Evolutionary conservation across 2,329 filamentous ascomycete species (phyloP).

Genomic region (Sporothrix brunneoviolacea): DNA sequence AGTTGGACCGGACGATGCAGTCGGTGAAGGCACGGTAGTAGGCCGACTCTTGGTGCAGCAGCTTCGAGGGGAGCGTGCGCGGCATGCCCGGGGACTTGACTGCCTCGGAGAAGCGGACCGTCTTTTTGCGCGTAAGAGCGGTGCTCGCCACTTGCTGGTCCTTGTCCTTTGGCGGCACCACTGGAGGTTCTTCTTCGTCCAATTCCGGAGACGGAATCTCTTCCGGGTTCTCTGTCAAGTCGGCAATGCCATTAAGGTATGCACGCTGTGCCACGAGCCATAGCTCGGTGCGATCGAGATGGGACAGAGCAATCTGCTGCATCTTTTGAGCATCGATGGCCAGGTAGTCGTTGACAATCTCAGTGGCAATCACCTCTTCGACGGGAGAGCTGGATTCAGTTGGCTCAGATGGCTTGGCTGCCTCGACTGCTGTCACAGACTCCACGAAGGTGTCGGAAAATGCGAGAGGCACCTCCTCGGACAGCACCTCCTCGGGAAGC

Average conservation of each 20-base stretch:
- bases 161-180: constrained; percentile 19
- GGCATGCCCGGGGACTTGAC: constrained; percentile 37
- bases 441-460: constrained; percentile 22
- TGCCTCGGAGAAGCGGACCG: constrained; percentile 64
- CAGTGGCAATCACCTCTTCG: constrained; percentile 52
- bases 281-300: constrained; percentile 74
- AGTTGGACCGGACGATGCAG: constrained; percentile 58
- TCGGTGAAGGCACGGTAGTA: constrained; percentile 86
- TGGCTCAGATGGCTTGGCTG: constrained; percentile 17
- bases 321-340: constrained; percentile 69
- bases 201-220: constrained; percentile 13
- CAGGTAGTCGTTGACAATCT: constrained; percentile 66
- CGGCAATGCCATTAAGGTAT: constrained; percentile 64
- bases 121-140: constrained; percentile 51
- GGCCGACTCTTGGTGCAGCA: constrained; percentile 60
- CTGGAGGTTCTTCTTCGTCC: constrained; percentile 22
- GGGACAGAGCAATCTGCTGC: constrained; percentile 61
- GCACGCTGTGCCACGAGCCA: constrained; percentile 80
- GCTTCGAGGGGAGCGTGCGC: constrained; percentile 45
- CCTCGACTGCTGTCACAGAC: constrained; percentile 34
- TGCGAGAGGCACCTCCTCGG: constrained; percentile 14
- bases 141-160: constrained; percentile 21
- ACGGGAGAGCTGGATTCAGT: constrained; percentile 35
- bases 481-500: constrained; percentile 19
- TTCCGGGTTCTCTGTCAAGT: constrained; percentile 35